Evolutionary conservation across 202 grass and related monocot genomes (phyloP).

Genomic region (Eragrostis tef): DNA sequence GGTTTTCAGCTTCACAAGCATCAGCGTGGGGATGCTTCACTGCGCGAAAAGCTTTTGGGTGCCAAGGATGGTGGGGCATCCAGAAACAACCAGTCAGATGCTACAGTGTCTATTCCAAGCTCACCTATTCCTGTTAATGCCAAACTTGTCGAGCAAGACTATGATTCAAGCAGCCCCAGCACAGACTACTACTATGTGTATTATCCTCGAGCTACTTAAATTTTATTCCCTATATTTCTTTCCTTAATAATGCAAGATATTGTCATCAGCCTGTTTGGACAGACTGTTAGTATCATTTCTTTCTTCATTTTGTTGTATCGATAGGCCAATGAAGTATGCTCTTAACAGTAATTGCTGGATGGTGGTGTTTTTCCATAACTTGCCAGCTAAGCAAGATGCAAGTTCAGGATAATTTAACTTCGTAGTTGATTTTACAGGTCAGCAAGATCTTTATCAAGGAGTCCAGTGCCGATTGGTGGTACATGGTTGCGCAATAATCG

Average conservation of each 20-base stretch:
- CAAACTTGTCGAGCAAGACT: slow-evolving; percentile 29
- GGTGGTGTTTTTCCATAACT: slow-evolving; percentile 25
- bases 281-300: neutral
- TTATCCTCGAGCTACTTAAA: slow-evolving; percentile 45
- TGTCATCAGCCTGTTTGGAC: neutral
- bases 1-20: slow-evolving; percentile 54
- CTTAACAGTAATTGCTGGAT: slow-evolving; percentile 27
- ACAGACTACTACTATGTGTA: slow-evolving; percentile 87
- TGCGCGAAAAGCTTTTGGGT: slow-evolving; percentile 58
- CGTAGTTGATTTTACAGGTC: slow-evolving; percentile 64
- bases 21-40: slow-evolving; percentile 51
- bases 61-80: slow-evolving; percentile 35
- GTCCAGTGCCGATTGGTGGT: slow-evolving; percentile 65
- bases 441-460: slow-evolving; percentile 81
- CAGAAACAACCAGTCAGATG: slow-evolving; percentile 38
- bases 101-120: slow-evolving; percentile 51
- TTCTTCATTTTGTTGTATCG: slow-evolving; percentile 31
- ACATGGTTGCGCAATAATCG: slow-evolving; percentile 58
- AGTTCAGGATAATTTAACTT: slow-evolving; percentile 31
- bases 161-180: slow-evolving; percentile 41
- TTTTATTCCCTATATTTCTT: slow-evolving; percentile 28
- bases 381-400: slow-evolving; percentile 1
- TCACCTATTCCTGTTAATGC: slow-evolving; percentile 69
- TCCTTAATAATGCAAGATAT: slow-evolving; percentile 29
- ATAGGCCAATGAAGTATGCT: slow-evolving; percentile 21